Evolutionary conservation across 2,329 filamentous ascomycete genomes (phyloP), one percentile per base, ranked within the genome.

Genomic region (Nannizzia gypsea): DNA sequence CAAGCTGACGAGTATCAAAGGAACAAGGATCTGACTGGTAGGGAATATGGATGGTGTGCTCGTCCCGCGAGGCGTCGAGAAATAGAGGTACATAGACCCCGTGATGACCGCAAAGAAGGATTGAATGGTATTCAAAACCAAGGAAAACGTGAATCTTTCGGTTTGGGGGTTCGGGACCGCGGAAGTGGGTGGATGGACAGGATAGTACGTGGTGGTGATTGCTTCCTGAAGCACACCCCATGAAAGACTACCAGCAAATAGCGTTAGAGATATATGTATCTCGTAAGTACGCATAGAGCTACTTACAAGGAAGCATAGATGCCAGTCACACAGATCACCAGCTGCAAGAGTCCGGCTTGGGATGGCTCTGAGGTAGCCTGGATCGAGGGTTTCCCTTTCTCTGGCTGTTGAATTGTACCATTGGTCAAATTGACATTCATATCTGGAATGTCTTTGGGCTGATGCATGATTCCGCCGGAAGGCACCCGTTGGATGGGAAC

Each of bases 151-250:
- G 82, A 96, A 99, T 67, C 89, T 84, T 72, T 95, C 86, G 48
- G 70, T 72, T 38, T 72, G 67, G 8, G 70, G 70, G 59, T 72
- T 68, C 48, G 70, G 70, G 26, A 74, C 69, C 48, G 63, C 65
- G 58, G 64, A 73, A 24, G 82, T 83, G 31, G 77, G 71, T 22
- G 80, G 73, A 3, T 72, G 69, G 11, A 85, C 76, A 61, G 87
- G 87, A 74, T 97, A 93, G 6, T 84, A 81, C 9, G 90, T 97
- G 13, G 93, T 99, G 28, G 93, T 97, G 69, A 99, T 89, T 68
- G 93, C 90, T 75, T 99, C 93, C 80, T 99, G 93, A 63, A 99
- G 87, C 65, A 95, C 86, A 24, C 89, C 93, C 93, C 93, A 99
- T 36, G 91, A 95, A 58, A 99, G 78, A 77, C 92, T 90, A 34